A percentile compares a stretch with the other conserved stretches of the same genome.
These are phyloP conservation scores for Athelia sp. DNA, from an alignment of 1,284 basidiomycete species.

Conservation along the genomic window DNA sequence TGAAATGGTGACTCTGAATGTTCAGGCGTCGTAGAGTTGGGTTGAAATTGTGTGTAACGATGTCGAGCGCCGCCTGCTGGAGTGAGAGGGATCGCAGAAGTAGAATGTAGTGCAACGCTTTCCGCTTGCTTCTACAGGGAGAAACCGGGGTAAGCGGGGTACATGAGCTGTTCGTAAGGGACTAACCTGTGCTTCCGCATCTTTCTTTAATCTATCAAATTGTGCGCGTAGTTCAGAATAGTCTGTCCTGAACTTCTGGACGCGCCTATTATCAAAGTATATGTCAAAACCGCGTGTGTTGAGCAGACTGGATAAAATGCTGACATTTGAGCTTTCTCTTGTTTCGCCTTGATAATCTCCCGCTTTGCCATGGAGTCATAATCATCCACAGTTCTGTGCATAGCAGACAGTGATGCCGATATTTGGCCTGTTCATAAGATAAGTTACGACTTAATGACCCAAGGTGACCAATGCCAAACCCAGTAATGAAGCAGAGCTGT, in stretches of 20 bases:
- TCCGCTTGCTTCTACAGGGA: conserved; percentile 46
- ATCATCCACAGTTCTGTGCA: conserved; percentile 90
- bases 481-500: conserved; percentile 74
- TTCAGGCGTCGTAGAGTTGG: conserved; percentile 39
- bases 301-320: conserved; percentile 14
- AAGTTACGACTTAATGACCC: not conserved
- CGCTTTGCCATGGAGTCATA: conserved; percentile 94
- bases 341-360: conserved; percentile 90
- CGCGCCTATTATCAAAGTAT: conserved; percentile 46
- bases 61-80: conserved; percentile 53
- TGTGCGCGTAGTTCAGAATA: conserved; percentile 67
- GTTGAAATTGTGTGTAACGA: conserved; percentile 37
- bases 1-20: conserved; percentile 73
- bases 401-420: conserved; percentile 87
- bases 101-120: conserved; percentile 59
- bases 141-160: not conserved
- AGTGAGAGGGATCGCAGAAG: conserved; percentile 48
- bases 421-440: conserved; percentile 75
- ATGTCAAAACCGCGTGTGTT: not conserved
- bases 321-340: conserved; percentile 91
- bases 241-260: conserved; percentile 77
- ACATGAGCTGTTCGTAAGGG: no score
- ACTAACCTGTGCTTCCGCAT: conserved; percentile 43
- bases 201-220: conserved; percentile 64
- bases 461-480: conserved; percentile 52